Conservation (phyloP, 768 basidiomycete genomes). For the Podaxis sp. region DNA sequence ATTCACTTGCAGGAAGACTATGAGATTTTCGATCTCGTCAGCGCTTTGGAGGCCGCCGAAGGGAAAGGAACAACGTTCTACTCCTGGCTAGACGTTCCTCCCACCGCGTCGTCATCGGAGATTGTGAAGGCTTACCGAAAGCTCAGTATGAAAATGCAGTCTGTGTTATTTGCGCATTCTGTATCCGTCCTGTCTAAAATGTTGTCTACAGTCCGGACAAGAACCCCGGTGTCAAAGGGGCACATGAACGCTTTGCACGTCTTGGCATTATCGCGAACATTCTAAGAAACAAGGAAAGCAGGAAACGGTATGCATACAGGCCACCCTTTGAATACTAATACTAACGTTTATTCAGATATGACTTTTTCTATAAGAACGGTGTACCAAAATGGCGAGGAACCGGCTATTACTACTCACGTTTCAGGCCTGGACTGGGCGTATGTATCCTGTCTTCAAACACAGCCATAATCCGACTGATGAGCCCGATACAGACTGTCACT, state of each 20-base stretch:
- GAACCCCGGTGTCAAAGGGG: constrained; percentile 79
- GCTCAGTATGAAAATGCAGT: constrained; percentile 91
- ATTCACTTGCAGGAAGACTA: constrained; percentile 70
- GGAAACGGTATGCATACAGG: constrained; percentile 61
- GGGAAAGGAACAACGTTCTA: constrained; percentile 97
- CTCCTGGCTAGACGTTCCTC: constrained; percentile 83
- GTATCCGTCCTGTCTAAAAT: not conserved
- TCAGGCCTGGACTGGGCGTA: constrained; percentile 88
- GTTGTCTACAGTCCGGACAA: constrained; percentile 78
- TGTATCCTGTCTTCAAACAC: constrained; percentile 23
- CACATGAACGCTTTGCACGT: constrained; percentile 90
- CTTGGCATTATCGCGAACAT: constrained; percentile 86
- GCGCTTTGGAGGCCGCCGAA: constrained; percentile 76
- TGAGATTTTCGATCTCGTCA: constrained; percentile 94
- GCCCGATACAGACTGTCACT: constrained; percentile 63
- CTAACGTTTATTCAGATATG: constrained; percentile 52
- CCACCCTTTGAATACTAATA: constrained; percentile 1
- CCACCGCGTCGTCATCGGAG: constrained; percentile 70
- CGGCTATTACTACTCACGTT: constrained; percentile 95
- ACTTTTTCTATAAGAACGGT: constrained; percentile 97
- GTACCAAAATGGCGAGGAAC: constrained; percentile 97
- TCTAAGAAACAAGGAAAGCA: constrained; percentile 70
- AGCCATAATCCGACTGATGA: constrained; percentile 5
- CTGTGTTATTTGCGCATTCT: constrained; percentile 27
- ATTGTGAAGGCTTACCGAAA: constrained; percentile 91